Base-by-base conservation (phyloP, 1,284 basidiomycete genomes). In the Fistulinella cinereoalba region DNA sequence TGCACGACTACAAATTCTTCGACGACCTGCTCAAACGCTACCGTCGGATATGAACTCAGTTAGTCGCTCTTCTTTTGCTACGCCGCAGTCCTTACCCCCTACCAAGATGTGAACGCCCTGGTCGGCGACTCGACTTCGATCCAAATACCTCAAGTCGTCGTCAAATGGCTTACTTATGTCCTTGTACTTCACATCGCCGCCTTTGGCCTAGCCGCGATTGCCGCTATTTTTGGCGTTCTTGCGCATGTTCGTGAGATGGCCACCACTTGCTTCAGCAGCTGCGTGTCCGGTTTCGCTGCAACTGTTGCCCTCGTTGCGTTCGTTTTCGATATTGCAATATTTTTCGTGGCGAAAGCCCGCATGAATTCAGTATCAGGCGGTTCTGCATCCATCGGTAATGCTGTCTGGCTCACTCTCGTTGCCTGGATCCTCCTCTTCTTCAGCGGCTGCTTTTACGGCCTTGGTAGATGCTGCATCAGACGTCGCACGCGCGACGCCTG, bases 91-190 rank as follows among this genome's bases (percentile, higher is more conserved):
- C 48, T 62, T 38, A 53, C 53, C 34, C 38, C 43, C 21, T 34
- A 12, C 44, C 34, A 59, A 93, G 91, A 94, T 60, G 81, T 92
- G 54, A 92, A 93, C 59, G 64, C 70, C 27, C 75, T 95, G 3
- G 80, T 95, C 32, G 86, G 83, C 13, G 77, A 92, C 64, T 69
- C 76, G 3, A 66, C 78, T 7, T 47, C 69, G 48, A 46, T 88
- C 31, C 65, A 90, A 55, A 92, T 95, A 44, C 92, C 92, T 4
- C 69, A 78, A 33, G 79, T 88, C 7, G 75, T 82, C 43, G 85
- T 91, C 51, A 93, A 93, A 73, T 94, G 91, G 85, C 71, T 95
- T 59, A 96, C 92, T 12, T 93, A 93, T 58, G 83, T 82, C 18
- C 81, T 96, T 53, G 82, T 94, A 51, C 76, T 94, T n/a, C 92